Evolutionary conservation across 202 grass and related monocot species (phyloP).

Genomic region (Eragrostis tef): DNA sequence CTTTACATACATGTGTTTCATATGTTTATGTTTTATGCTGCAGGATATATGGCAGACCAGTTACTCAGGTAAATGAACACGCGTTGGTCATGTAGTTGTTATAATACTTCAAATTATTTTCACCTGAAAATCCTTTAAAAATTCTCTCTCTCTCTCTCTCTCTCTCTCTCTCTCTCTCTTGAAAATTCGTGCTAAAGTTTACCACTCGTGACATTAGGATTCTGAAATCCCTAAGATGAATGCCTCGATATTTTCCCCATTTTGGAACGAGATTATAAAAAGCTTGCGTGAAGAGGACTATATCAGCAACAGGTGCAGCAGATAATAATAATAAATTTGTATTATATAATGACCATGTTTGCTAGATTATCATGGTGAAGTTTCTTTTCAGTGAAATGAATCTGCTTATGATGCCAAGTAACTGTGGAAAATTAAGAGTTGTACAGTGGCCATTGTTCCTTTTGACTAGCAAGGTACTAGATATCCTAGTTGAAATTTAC

Average conservation of each 20-base stretch:
- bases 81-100: background rate
- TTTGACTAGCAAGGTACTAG: constrained; percentile 91
- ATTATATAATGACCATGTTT: constrained; percentile 12
- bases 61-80: constrained; percentile 66
- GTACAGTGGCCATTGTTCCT: constrained; percentile 99
- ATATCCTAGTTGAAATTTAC: constrained; percentile 48
- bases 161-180: background rate
- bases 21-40: constrained; percentile 34
- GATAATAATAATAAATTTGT: constrained; percentile 17
- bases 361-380: constrained; percentile 8
- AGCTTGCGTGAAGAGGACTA: constrained; percentile 98
- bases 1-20: constrained; percentile 14
- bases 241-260: constrained; percentile 88
- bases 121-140: background rate
- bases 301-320: constrained; percentile 71
- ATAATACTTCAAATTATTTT: constrained; percentile 7
- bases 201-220: constrained; percentile 52
- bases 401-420: constrained; percentile 98
- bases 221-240: constrained; percentile 63
- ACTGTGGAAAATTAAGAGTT: constrained; percentile 74
- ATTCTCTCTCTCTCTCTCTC: background rate
- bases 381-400: constrained; percentile 87
- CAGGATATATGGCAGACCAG: constrained; percentile 60
- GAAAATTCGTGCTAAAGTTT: background rate
- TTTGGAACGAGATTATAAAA: constrained; percentile 98